Evolutionary conservation across 164 flowering plant species (phyloP).

Genomic region (Nymphaea thermarum): DNA sequence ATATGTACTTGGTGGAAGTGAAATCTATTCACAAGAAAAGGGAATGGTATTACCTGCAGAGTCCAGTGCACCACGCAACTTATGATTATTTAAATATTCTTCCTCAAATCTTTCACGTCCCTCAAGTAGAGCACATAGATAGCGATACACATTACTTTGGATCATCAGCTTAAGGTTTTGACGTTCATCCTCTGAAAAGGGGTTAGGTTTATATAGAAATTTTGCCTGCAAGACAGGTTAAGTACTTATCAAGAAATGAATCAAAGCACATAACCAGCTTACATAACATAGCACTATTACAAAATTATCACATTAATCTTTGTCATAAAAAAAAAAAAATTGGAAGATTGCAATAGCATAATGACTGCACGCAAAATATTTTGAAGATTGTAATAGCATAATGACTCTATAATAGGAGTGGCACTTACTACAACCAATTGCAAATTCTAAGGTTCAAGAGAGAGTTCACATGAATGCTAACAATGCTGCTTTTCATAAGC

Average conservation of each 20-base stretch:
- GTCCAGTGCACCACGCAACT: constrained; percentile 19
- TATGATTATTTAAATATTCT: constrained; percentile 35
- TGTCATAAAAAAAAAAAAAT: no score
- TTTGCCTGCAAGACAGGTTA: constrained; percentile 54
- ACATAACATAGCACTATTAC: no score
- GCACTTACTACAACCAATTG: no score
- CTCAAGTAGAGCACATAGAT: constrained; percentile 89
- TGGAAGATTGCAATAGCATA: no score
- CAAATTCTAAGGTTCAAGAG: no score
- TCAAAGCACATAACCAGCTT: not conserved
- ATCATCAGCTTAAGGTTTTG: constrained; percentile 65
- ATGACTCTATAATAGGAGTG: no score
- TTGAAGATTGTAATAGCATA: no score
- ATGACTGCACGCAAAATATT: no score
- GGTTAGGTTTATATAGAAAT: constrained; percentile 58
- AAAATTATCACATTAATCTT: no score
- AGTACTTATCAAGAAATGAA: not conserved
- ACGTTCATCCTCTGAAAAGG: constrained; percentile 74
- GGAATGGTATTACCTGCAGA: constrained; percentile 14
- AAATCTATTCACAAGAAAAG: not conserved
- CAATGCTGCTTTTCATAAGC: no score
- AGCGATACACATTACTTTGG: constrained; percentile 75
- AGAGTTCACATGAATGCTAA: no score
- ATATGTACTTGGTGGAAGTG: not conserved
- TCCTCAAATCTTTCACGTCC: constrained; percentile 98